A percentile compares a stretch with the other conserved stretches of the same genome.
Conservation (phyloP, 768 basidiomycete genomes). For the Stropharia rugosoannulata region DNA sequence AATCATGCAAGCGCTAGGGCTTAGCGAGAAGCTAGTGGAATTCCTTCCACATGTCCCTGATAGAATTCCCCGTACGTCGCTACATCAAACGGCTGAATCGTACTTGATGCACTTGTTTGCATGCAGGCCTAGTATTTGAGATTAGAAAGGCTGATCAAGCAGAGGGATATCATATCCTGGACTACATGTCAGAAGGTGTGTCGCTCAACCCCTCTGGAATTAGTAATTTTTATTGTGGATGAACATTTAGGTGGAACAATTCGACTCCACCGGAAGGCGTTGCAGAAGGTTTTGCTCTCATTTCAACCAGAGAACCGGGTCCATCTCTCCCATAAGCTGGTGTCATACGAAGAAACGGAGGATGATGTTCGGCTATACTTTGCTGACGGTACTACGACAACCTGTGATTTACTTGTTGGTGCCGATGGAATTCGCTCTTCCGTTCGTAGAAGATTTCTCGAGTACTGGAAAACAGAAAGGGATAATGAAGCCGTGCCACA, state of each 20-base stretch:
- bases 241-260: not conserved
- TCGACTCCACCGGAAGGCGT: not conserved
- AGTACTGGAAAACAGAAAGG: not conserved
- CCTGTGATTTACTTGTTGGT: not conserved
- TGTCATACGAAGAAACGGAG: not conserved
- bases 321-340: not conserved
- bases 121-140: not conserved
- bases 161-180: not conserved
- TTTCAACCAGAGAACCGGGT: not conserved
- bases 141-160: conserved; percentile 5
- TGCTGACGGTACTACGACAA: not conserved
- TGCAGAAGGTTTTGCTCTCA: not conserved
- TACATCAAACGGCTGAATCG: not conserved
- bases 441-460: not conserved
- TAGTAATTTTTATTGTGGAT: not conserved
- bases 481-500: not conserved
- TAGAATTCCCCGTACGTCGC: not conserved
- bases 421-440: conserved; percentile 4
- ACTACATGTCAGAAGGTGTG: not conserved
- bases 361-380: not conserved
- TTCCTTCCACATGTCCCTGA: not conserved
- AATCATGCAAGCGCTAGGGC: not conserved
- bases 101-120: not conserved
- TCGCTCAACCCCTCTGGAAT: not conserved
- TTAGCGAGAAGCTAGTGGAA: not conserved